Percentiles rank a stretch among this genome's conserved stretches.
Evolutionary conservation across 2,329 filamentous ascomycete genomes (phyloP).

Genomic region (Clarireedia sp.): DNA sequence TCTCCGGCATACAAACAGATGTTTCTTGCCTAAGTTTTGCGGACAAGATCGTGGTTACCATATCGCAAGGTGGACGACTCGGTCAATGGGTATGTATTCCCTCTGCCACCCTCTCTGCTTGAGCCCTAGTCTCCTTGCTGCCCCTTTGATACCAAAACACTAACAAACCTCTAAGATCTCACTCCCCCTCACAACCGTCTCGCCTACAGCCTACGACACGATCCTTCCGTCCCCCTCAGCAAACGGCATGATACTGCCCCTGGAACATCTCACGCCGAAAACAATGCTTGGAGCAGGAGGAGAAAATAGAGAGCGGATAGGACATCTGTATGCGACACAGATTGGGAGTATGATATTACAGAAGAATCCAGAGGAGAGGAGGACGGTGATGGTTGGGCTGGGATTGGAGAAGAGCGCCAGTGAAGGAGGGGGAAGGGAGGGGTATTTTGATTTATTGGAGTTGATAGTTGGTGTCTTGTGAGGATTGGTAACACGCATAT

Average conservation of each 20-base stretch:
- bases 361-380: conserved; percentile 56
- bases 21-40: conserved; percentile 67
- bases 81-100: conserved; percentile 73
- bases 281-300: conserved; percentile 80
- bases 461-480: conserved; percentile 46
- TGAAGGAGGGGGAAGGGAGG: conserved; percentile 39
- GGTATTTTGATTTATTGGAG: conserved; percentile 59
- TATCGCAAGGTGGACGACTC: conserved; percentile 76
- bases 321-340: conserved; percentile 83
- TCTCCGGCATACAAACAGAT: conserved; percentile 64
- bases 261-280: conserved; percentile 74
- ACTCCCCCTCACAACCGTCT: conserved; percentile 65
- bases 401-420: conserved; percentile 51
- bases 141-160: not conserved
- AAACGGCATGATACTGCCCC: conserved; percentile 59
- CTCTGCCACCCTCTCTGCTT: not conserved
- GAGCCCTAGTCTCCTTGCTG: not conserved
- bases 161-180: conserved; percentile 49
- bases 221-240: conserved; percentile 25
- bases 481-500: not conserved
- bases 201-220: conserved; percentile 53
- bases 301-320: conserved; percentile 70
- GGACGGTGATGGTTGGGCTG: conserved; percentile 54
- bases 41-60: conserved; percentile 85
- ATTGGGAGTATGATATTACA: conserved; percentile 73